Conservation (phyloP, 1,284 basidiomycete species). For the Baeospora myosura region DNA sequence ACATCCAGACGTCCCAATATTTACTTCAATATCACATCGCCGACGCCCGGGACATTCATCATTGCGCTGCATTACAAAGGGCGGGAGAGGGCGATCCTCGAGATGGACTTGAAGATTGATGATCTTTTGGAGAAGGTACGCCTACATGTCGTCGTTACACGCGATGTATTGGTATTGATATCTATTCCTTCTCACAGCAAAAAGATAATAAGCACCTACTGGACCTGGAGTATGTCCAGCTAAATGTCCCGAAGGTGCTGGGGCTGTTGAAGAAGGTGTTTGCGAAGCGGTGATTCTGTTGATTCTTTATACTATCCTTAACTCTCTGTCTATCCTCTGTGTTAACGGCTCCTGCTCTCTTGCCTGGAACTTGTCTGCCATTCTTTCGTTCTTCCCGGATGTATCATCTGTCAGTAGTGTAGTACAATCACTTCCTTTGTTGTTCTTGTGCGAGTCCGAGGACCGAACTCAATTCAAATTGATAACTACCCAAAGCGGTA, state of each 20-base stretch:
- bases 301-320: slow-evolving; percentile 23
- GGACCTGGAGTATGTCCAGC: slow-evolving; percentile 95
- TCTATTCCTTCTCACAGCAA: slow-evolving; percentile 57
- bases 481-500: too few species aligned
- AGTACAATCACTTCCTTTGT: slow-evolving; percentile 1
- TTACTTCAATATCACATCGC: slow-evolving; percentile 97
- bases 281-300: slow-evolving; percentile 61
- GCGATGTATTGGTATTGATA: slow-evolving; percentile 8
- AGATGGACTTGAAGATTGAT: slow-evolving; percentile 99
- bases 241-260: slow-evolving; percentile 93
- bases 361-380: slow-evolving; percentile 1
- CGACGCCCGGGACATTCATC: slow-evolving; percentile 96
- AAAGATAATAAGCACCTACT: slow-evolving; percentile 95
- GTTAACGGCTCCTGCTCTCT: slow-evolving; percentile 12
- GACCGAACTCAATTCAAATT: neutral
- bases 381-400: neutral
- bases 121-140: slow-evolving; percentile 91
- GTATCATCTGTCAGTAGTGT: slow-evolving; percentile 1
- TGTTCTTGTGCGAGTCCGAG: slow-evolving; percentile 6
- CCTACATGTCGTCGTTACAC: too few species aligned
- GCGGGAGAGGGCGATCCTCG: slow-evolving; percentile 96
- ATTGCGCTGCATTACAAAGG: slow-evolving; percentile 99
- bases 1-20: slow-evolving; percentile 82
- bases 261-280: slow-evolving; percentile 88
- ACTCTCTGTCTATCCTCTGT: slow-evolving; percentile 15